Percentiles rank a stretch among this genome's conserved stretches.
phyloP scores from a whole-genome alignment of 208 protist species.

The Leishmania braziliensis region DNA sequence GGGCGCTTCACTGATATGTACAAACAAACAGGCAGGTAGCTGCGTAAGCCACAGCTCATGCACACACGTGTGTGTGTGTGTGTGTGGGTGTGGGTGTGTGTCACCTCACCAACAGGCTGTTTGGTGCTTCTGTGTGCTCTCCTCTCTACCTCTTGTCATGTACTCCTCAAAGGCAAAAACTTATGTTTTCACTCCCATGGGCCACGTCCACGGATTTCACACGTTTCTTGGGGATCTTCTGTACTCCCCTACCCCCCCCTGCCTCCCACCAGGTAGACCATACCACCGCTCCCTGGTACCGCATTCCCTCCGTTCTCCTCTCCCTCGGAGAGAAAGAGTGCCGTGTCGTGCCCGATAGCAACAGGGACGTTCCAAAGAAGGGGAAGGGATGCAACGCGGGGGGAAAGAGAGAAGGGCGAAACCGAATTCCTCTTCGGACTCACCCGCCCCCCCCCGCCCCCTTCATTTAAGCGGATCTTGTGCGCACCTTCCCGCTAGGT shows the following conservation, averaged over 20 bases:
- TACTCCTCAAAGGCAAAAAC: background rate
- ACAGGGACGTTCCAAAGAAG: background rate
- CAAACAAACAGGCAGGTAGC: background rate
- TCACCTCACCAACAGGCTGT: background rate
- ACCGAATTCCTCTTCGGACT: background rate
- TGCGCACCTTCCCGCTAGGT: background rate
- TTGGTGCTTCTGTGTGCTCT: background rate
- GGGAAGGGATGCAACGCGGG: background rate
- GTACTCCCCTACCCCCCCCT: background rate
- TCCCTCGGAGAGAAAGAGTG: background rate
- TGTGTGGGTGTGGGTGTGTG: conserved; percentile 8
- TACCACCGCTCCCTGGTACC: background rate
- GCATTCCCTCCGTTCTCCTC: background rate
- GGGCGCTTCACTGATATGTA: background rate
- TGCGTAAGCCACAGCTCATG: background rate
- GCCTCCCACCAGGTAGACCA: background rate
- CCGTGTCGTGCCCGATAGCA: background rate
- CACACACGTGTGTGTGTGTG: background rate
- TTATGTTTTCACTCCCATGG: background rate
- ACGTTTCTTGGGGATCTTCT: background rate
- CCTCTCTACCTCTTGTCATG: conserved; percentile 2
- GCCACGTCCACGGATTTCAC: background rate
- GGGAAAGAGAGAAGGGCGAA: background rate
- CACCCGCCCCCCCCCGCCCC: background rate
- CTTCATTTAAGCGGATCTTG: background rate